These are phyloP conservation scores for Russula sp. DNA, from an alignment of 768 basidiomycete genomes.

Conservation along the genomic window DNA sequence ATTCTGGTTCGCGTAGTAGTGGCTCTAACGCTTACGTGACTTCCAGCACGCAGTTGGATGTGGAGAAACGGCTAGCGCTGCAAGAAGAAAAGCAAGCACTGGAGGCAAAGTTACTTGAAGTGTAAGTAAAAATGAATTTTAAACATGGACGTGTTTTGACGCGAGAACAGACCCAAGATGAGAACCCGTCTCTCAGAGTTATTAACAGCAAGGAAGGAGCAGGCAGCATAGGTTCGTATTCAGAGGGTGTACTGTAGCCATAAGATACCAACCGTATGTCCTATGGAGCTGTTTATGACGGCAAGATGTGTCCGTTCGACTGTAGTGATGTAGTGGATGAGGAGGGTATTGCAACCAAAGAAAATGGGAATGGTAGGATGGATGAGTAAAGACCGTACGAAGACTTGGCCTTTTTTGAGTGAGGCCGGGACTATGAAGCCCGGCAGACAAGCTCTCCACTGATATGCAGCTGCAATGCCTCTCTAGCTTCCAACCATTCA, in stretches of 20 bases:
- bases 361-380: background rate
- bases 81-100: constrained; percentile 93
- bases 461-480: constrained; percentile 75
- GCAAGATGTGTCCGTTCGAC: background rate
- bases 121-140: constrained; percentile 51
- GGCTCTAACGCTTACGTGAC: constrained; percentile 3
- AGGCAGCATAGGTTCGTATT: constrained; percentile 11
- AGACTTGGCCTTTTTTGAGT: too few relatives aligned
- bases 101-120: constrained; percentile 81
- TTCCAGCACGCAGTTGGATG: constrained; percentile 78
- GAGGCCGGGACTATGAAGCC: constrained; percentile 38
- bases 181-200: constrained; percentile 71
- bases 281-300: background rate
- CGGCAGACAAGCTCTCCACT: constrained; percentile 87
- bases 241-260: background rate
- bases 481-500: constrained; percentile 90
- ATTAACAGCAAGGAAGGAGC: constrained; percentile 35
- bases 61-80: constrained; percentile 82
- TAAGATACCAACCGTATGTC: constrained; percentile 1
- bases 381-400: too few relatives aligned
- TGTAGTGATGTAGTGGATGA: background rate
- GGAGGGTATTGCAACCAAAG: background rate
- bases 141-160: constrained; percentile 12
- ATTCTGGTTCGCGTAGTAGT: background rate
- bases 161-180: constrained; percentile 67